phyloP scores from a whole-genome alignment of 2,329 filamentous ascomycete species.

The Teratosphaeria pseudoeucalypti region DNA sequence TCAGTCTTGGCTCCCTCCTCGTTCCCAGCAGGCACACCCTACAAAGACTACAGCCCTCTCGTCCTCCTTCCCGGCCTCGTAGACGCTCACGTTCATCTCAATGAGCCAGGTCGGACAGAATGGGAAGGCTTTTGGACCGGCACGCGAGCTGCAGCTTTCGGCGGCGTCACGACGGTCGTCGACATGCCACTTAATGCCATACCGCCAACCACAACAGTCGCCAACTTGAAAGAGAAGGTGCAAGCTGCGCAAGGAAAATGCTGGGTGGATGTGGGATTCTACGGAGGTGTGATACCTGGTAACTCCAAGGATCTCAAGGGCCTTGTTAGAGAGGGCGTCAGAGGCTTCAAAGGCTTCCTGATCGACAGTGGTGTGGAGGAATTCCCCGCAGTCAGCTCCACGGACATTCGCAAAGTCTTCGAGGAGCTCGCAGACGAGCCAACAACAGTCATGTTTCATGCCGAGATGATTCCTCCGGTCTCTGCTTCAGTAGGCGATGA shows the following conservation, averaged over 20 bases:
- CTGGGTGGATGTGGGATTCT: slow-evolving; percentile 99
- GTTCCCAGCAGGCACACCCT: slow-evolving; percentile 63
- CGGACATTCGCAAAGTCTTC: slow-evolving; percentile 73
- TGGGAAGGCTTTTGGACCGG: slow-evolving; percentile 98
- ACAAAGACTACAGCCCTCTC: slow-evolving; percentile 74
- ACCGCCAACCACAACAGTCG: slow-evolving; percentile 84
- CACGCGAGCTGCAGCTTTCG: slow-evolving; percentile 84
- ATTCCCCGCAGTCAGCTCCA: slow-evolving; percentile 78
- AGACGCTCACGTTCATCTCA: slow-evolving; percentile 94
- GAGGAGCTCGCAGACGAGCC: slow-evolving; percentile 65
- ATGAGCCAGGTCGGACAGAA: slow-evolving; percentile 91
- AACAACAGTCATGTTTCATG: slow-evolving; percentile 97
- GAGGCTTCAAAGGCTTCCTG: slow-evolving; percentile 95
- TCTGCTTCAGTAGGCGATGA: slow-evolving; percentile 68
- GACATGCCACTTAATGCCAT: slow-evolving; percentile 98
- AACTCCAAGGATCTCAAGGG: slow-evolving; percentile 71
- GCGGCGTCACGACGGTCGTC: slow-evolving; percentile 90
- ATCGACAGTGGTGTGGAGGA: slow-evolving; percentile 96
- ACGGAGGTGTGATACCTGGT: slow-evolving; percentile 86
- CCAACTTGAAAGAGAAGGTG: slow-evolving; percentile 74
- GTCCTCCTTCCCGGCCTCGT: slow-evolving; percentile 84
- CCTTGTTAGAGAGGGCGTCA: slow-evolving; percentile 73
- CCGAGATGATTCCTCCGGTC: slow-evolving; percentile 92
- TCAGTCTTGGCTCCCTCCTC: slow-evolving; percentile 61
- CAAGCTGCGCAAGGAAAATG: slow-evolving; percentile 75